Evolutionary conservation across 2,329 filamentous ascomycete species (phyloP).

Genomic region (Cordyceps cicadae): DNA sequence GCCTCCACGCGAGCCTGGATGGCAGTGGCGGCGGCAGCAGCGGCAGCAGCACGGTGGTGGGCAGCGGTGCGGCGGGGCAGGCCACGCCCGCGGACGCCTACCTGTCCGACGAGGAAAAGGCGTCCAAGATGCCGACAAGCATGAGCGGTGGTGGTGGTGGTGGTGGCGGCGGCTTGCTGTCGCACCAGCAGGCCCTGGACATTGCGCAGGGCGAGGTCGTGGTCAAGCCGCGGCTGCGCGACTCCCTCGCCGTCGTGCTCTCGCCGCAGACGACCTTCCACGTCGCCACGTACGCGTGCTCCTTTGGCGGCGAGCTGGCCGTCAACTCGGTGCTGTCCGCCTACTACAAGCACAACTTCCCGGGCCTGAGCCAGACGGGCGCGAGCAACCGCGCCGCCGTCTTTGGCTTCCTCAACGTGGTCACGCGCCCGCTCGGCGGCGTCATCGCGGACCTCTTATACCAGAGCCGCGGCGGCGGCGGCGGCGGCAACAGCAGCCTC

Average conservation of each 20-base stretch:
- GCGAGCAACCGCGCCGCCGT: conserved; percentile 59
- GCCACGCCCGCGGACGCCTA: neutral
- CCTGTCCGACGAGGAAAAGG: conserved; percentile 26
- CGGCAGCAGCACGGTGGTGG: conserved; percentile 35
- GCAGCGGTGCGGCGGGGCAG: conserved; percentile 30
- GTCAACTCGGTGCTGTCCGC: conserved; percentile 52
- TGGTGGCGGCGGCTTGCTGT: conserved; percentile 30
- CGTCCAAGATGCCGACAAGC: neutral
- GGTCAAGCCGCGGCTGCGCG: conserved; percentile 47
- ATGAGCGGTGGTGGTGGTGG: neutral
- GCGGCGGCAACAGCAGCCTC: conserved; percentile 18
- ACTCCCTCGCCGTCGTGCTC: conserved; percentile 36
- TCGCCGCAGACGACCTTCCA: conserved; percentile 49
- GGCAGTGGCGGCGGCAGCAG: conserved; percentile 14
- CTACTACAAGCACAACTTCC: conserved; percentile 54
- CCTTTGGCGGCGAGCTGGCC: conserved; percentile 55
- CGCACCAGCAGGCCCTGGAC: conserved; percentile 44
- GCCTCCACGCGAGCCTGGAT: conserved; percentile 30
- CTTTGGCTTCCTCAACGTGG: conserved; percentile 66
- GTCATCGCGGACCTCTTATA: conserved; percentile 44
- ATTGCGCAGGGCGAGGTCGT: conserved; percentile 45
- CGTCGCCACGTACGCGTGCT: conserved; percentile 51
- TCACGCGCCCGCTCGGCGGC: conserved; percentile 60
- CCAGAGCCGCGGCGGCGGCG: conserved; percentile 22
- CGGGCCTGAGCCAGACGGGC: conserved; percentile 45